Conservation (phyloP, 129 eudicot genomes). For the Artemisia annua region DNA sequence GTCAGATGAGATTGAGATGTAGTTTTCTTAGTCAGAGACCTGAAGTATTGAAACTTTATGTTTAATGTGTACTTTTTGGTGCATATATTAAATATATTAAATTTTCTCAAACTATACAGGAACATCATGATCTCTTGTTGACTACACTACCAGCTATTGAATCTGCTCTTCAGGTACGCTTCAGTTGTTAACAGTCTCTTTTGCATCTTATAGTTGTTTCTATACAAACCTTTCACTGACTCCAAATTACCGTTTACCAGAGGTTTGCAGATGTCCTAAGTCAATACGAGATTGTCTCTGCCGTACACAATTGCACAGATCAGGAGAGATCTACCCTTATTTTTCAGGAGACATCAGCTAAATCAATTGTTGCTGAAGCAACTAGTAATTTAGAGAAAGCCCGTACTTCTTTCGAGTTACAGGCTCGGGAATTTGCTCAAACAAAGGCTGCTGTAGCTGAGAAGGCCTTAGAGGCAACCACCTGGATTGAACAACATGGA, state of each 20-base stretch:
- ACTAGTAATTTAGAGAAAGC: slow-evolving; percentile 63
- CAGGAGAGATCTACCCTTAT: slow-evolving; percentile 80
- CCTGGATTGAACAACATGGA: slow-evolving; percentile 93
- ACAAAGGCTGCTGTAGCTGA: slow-evolving; percentile 68
- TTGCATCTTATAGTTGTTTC: slow-evolving; percentile 17
- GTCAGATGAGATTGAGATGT: slow-evolving; percentile 10
- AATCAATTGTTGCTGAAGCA: slow-evolving; percentile 71
- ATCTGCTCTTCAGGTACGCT: slow-evolving; percentile 85
- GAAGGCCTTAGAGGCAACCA: slow-evolving; percentile 73
- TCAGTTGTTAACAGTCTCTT: slow-evolving; percentile 16
- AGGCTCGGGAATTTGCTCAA: slow-evolving; percentile 77
- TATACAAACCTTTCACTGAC: slow-evolving; percentile 14
- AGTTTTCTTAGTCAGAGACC: neutral
- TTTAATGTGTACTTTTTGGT: slow-evolving; percentile 1
- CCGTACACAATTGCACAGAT: slow-evolving; percentile 60
- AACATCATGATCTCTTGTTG: slow-evolving; percentile 91
- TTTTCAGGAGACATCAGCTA: slow-evolving; percentile 82
- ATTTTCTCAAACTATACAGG: slow-evolving; percentile 47
- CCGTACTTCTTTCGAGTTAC: slow-evolving; percentile 64
- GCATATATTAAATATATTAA: neutral
- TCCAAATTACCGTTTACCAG: slow-evolving; percentile 41
- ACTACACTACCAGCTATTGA: slow-evolving; percentile 84
- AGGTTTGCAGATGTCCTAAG: slow-evolving; percentile 65
- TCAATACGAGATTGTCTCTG: slow-evolving; percentile 76
- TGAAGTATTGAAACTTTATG: slow-evolving; percentile 6